Conservation (phyloP, 345 rosid species). For the Acer yangbiense region DNA sequence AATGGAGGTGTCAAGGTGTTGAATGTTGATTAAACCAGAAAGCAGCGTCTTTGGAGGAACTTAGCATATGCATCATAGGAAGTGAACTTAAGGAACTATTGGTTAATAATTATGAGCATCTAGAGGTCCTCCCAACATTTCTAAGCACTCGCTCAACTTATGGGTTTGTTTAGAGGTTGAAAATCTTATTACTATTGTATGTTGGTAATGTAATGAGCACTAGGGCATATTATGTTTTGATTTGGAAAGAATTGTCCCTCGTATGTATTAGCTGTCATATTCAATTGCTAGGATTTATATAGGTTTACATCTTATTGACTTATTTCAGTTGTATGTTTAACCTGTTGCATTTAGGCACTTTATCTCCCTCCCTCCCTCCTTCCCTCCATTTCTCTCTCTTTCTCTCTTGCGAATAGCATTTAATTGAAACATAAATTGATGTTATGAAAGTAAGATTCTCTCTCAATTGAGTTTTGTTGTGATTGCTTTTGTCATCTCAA, state of each 20-base stretch:
- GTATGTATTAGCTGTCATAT: background rate
- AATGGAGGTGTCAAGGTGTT: background rate
- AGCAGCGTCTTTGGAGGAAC: background rate
- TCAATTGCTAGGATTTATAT: background rate
- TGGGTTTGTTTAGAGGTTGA: background rate
- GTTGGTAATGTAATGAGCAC: background rate
- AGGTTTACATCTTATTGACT: background rate
- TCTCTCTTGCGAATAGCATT: background rate
- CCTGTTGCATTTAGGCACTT: background rate
- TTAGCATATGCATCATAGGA: background rate
- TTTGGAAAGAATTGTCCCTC: slow-evolving; percentile 5
- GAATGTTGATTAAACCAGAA: background rate
- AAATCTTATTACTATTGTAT: background rate
- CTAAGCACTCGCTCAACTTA: background rate
- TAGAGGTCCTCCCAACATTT: background rate
- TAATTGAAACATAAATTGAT: background rate
- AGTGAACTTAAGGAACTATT: background rate
- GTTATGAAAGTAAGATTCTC: background rate
- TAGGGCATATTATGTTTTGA: background rate
- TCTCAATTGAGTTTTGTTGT: background rate
- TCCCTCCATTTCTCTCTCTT: background rate
- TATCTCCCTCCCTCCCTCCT: background rate
- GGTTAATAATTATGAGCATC: background rate
- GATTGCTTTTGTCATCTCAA: slow-evolving; percentile 12
- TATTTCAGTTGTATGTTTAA: background rate